Percentiles rank a stretch among this genome's conserved stretches.
phyloP scores from a whole-genome alignment of 2,329 filamentous ascomycete species.

The Scopulariopsis brevicaulis region DNA sequence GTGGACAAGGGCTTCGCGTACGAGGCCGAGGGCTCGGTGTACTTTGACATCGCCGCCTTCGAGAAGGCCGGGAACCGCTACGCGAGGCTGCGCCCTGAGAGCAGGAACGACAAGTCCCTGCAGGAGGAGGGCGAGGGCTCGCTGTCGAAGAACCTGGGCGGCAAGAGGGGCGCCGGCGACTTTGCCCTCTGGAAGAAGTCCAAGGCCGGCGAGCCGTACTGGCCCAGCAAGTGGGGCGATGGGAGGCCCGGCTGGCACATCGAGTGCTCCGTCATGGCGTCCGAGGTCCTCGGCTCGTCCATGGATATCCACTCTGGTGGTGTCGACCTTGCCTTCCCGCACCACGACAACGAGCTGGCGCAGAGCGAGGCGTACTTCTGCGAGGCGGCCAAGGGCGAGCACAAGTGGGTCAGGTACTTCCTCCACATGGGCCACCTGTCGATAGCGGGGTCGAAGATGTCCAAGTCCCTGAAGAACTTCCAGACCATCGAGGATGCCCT shows the following conservation, averaged over 20 bases:
- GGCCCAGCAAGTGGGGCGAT: conserved; percentile 78
- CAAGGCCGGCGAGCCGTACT: conserved; percentile 84
- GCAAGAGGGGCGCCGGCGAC: conserved; percentile 68
- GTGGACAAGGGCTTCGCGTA: conserved; percentile 83
- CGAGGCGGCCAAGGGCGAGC: conserved; percentile 34
- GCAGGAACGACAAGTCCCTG: conserved; percentile 69
- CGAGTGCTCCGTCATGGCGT: conserved; percentile 93
- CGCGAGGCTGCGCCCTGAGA: conserved; percentile 75
- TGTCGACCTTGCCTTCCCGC: conserved; percentile 82
- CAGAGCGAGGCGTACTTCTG: conserved; percentile 82
- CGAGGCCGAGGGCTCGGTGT: conserved; percentile 71
- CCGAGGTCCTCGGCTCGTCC: conserved; percentile 67
- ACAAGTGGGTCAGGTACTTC: conserved; percentile 93
- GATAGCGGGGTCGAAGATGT: conserved; percentile 91
- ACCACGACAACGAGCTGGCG: conserved; percentile 86
- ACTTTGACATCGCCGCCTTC: conserved; percentile 84
- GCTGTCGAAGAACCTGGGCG: conserved; percentile 46
- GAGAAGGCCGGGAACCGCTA: conserved; percentile 78
- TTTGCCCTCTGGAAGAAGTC: conserved; percentile 93
- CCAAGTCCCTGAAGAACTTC: conserved; percentile 91
- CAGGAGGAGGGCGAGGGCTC: conserved; percentile 87
- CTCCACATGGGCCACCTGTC: conserved; percentile 83
- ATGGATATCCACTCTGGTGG: conserved; percentile 74
- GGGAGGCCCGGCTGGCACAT: conserved; percentile 95
- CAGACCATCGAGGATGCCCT: conserved; percentile 84